These are phyloP conservation scores for Skeletonema potamos DNA, from an alignment of 108 stramenopile genomes.

Conservation along the genomic window DNA sequence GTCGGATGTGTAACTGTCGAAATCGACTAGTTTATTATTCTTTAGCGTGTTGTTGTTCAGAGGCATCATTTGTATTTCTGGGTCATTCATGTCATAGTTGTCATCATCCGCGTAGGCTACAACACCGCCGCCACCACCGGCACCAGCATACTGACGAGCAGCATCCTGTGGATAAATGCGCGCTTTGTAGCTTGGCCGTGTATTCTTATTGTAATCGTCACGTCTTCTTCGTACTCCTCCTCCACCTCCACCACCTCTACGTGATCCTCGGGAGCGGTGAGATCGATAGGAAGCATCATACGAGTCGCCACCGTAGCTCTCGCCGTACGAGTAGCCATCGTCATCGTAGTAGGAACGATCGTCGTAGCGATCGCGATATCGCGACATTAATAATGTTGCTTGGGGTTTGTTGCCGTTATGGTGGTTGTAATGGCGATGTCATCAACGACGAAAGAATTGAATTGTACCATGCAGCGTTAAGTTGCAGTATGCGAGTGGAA, in stretches of 20 bases:
- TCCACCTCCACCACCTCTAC: background rate
- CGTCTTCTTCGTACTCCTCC: background rate
- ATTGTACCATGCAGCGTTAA: too few relatives aligned
- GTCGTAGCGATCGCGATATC: background rate
- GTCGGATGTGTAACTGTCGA: constrained; percentile 21
- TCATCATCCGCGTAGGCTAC: background rate
- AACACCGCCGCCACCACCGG: background rate
- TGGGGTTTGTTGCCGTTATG: background rate
- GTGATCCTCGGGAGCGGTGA: background rate
- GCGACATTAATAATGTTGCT: background rate
- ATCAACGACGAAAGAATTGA: too few relatives aligned
- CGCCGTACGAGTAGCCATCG: background rate
- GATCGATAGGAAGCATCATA: background rate
- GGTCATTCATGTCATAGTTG: background rate
- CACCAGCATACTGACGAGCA: too few relatives aligned
- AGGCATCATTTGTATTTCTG: background rate
- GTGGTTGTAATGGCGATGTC: too few relatives aligned
- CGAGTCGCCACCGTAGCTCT: background rate
- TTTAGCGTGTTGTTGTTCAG: background rate
- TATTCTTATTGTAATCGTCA: background rate
- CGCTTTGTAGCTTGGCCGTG: too few relatives aligned
- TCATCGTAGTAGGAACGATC: background rate
- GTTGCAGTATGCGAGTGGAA: too few relatives aligned
- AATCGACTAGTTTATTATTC: constrained; percentile 6
- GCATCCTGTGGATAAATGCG: background rate